Base-by-base conservation (phyloP, 1,284 basidiomycete genomes). In the Heliocybe sulcata region DNA sequence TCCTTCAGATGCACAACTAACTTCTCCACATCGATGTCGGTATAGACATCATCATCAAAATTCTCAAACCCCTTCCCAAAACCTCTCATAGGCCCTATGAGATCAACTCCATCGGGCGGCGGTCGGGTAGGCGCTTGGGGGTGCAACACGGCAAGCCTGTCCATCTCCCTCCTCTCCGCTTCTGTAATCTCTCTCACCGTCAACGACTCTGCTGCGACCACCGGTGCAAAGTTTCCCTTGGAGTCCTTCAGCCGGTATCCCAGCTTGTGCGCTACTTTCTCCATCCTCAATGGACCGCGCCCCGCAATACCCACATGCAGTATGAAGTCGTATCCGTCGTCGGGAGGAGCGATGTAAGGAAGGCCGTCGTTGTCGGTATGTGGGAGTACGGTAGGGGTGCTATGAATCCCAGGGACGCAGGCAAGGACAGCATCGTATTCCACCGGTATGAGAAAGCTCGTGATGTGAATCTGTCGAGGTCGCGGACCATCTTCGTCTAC, bases 161-260 rank as follows among this genome's bases (percentile, higher is more conserved):
- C 47, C 27, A 25, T 49, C 54, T 75, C 74, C 62, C 72, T 64
- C 45, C 66, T 65, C 61, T 72, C 69, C 22, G 66, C 65, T 42
- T 72, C 67, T 3, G 69, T 65, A 3, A 64, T 63, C 53, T 70
- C 65, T 3, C 65, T 56, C 56, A 59, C 57, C 58, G 14, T 57
- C 65, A 54, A 63, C 67, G 66, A n/a, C 47, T 25, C 47, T 22
- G 64, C 63, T 53, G 61, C 67, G 52, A 82, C 76, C 45, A 73
- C 57, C 20, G 84, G 79, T 0, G 85, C 83, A 53, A 80, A 74
- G 58, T 77, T 73, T 4, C 81, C 82, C 3, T 73, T 72, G 12
- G 77, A 81, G 60, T 89, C 87, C 64, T 84, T 85, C 79, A 85
- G 81, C 52, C 81, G 73, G 61, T 87, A 90, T 9, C 85, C 85